phyloP scores from a whole-genome alignment of 148 eudicot species.

The Bassia scoparia region DNA sequence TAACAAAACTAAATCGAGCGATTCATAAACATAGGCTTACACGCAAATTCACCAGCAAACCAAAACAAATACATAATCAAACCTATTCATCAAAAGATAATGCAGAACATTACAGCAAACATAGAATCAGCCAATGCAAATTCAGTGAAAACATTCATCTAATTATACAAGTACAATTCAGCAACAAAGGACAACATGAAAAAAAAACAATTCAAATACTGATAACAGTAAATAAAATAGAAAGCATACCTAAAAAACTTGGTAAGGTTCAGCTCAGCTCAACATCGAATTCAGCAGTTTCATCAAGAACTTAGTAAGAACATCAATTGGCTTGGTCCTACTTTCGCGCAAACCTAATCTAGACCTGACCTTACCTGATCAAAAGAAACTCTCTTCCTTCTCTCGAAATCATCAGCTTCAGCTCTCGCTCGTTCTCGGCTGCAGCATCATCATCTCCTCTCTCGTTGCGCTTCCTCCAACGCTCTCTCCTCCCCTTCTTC shows the following conservation, averaged over 20 bases:
- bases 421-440: slow-evolving; percentile 87
- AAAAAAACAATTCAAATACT: background rate
- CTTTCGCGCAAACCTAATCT: slow-evolving; percentile 78
- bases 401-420: slow-evolving; percentile 91
- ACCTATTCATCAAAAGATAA: background rate
- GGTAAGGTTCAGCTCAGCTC: slow-evolving; percentile 80
- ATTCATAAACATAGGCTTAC: too few species aligned
- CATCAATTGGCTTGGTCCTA: slow-evolving; percentile 80
- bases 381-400: slow-evolving; percentile 94
- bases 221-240: too few species aligned
- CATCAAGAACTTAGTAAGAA: slow-evolving; percentile 80
- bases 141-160: too few species aligned
- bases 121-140: too few species aligned
- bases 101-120: background rate
- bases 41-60: background rate
- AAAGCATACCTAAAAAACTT: slow-evolving; percentile 66
- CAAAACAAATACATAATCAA: background rate
- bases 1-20: too few species aligned
- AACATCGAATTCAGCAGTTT: slow-evolving; percentile 73
- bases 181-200: background rate
- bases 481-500: slow-evolving; percentile 90
- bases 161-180: too few species aligned
- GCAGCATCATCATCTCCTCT: slow-evolving; percentile 92
- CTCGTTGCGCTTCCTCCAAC: slow-evolving; percentile 80
- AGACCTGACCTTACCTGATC: slow-evolving; percentile 92